A percentile compares a stretch with the other conserved stretches of the same genome.
Conservation (phyloP, 2,329 filamentous ascomycete species). For the Paecilomyces variotii region DNA sequence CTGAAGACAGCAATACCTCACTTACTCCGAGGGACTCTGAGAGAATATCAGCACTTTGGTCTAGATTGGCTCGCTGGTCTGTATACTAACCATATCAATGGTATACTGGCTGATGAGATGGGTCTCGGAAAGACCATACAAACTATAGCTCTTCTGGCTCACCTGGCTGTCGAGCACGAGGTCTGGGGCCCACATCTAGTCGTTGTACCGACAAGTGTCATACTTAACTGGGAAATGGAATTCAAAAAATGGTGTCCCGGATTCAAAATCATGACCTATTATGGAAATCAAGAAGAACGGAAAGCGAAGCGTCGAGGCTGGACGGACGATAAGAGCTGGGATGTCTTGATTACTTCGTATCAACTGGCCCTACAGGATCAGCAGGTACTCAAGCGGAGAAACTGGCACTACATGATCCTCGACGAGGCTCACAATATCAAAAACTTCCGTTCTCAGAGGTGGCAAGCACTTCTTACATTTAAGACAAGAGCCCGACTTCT, state of each 20-base stretch:
- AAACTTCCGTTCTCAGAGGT: constrained; percentile 95
- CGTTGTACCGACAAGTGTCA: constrained; percentile 94
- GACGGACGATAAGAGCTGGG: constrained; percentile 90
- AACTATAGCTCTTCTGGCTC: constrained; percentile 87
- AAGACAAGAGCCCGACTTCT: constrained; percentile 81
- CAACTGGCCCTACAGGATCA: constrained; percentile 92
- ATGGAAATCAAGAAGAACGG: constrained; percentile 86
- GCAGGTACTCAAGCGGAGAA: constrained; percentile 81
- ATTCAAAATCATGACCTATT: constrained; percentile 97
- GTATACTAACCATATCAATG: constrained; percentile 87
- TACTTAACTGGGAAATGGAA: constrained; percentile 99
- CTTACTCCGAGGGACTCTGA: constrained; percentile 75
- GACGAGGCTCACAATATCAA: constrained; percentile 99
- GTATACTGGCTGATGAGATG: constrained; percentile 97
- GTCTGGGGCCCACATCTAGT: constrained; percentile 96
- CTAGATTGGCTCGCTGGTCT: constrained; percentile 92
- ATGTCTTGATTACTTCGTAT: constrained; percentile 96
- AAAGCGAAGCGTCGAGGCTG: constrained; percentile 86
- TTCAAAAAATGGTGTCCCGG: constrained; percentile 98
- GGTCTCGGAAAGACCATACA: constrained; percentile 97
- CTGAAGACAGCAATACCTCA: constrained; percentile 68
- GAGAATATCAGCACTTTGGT: constrained; percentile 96
- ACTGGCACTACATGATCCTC: constrained; percentile 97
- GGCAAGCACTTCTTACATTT: constrained; percentile 91
- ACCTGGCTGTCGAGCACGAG: constrained; percentile 80